Conservation (phyloP, 371 early-diverging fungal species). For the Funneliformis caledonium region DNA sequence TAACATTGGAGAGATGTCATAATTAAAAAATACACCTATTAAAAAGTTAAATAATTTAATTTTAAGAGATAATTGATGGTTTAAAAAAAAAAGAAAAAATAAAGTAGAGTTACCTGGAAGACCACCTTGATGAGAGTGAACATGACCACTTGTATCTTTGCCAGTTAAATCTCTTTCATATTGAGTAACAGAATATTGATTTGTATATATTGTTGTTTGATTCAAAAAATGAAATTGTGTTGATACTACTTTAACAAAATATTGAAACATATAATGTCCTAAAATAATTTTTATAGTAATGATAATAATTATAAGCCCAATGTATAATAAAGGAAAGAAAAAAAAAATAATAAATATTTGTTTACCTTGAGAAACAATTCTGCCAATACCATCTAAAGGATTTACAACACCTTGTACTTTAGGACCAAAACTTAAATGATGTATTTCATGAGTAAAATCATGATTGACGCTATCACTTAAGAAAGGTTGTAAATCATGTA, state of each 20-base stretch:
- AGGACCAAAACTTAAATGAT: constrained; percentile 85
- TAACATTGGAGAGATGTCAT: constrained; percentile 97
- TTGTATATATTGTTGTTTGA: constrained; percentile 72
- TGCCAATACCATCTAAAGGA: constrained; percentile 75
- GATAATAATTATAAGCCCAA: constrained; percentile 6
- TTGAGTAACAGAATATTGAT: constrained; percentile 95
- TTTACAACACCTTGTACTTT: constrained; percentile 66
- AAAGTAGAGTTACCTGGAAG: constrained; percentile 58
- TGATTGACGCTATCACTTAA: constrained; percentile 54
- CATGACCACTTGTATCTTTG: constrained; percentile 44
- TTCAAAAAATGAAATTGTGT: constrained; percentile 77
- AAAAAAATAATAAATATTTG: not conserved
- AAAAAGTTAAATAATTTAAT: constrained; percentile 3
- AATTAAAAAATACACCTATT: constrained; percentile 89
- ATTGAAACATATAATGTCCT: constrained; percentile 72
- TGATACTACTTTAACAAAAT: constrained; percentile 93
- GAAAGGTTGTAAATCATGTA: constrained; percentile 79
- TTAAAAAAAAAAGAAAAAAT: not conserved
- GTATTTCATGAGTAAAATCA: constrained; percentile 85
- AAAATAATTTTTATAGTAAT: constrained; percentile 36
- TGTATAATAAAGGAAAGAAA: not conserved
- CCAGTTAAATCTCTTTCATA: constrained; percentile 59
- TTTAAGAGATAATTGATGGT: too few species aligned
- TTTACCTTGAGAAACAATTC: constrained; percentile 54
- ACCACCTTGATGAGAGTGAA: constrained; percentile 49